Conservation (phyloP, 2,329 filamentous ascomycete species). For the Colletotrichum agaves region DNA sequence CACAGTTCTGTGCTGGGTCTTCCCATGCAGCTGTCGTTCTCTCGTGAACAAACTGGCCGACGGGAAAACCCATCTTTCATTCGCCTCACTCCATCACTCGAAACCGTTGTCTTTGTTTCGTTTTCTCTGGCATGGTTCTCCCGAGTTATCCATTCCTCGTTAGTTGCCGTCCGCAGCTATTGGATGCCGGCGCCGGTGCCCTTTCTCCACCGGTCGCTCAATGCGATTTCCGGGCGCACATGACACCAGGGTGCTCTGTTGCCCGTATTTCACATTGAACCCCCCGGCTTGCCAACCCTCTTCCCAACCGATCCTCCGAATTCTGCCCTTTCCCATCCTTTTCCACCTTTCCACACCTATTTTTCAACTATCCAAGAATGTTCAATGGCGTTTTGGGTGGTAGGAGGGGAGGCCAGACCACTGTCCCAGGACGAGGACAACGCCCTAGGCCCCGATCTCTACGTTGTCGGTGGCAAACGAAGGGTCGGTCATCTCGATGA, state of each 20-base stretch:
- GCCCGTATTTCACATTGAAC: conserved; percentile 36
- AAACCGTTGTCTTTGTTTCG: conserved; percentile 33
- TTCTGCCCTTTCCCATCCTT: conserved; percentile 5
- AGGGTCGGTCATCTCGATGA: conserved; percentile 50
- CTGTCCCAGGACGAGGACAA: conserved; percentile 26
- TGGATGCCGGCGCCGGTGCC: conserved; percentile 24
- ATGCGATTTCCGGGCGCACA: conserved; percentile 37
- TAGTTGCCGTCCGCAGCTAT: conserved; percentile 28
- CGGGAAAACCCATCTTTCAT: not conserved
- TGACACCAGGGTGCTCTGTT: conserved; percentile 29
- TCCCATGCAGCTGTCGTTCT: conserved; percentile 27
- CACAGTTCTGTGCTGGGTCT: conserved; percentile 30
- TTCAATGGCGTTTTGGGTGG: conserved; percentile 45
- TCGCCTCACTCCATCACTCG: conserved; percentile 31
- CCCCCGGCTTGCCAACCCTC: conserved; percentile 19
- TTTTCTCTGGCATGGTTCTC: conserved; percentile 32
- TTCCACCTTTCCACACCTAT: conserved; percentile 16
- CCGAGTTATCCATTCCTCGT: conserved; percentile 32
- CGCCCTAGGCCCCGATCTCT: conserved; percentile 37
- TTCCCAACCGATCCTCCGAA: conserved; percentile 4
- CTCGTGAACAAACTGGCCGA: conserved; percentile 14
- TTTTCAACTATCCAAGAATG: conserved; percentile 44
- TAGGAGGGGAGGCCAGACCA: conserved; percentile 34
- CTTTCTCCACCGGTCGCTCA: conserved; percentile 27
- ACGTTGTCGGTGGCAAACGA: conserved; percentile 52